These are phyloP conservation scores for Nakazawaea holstii DNA, from an alignment of 805 yeast species.

Conservation along the genomic window DNA sequence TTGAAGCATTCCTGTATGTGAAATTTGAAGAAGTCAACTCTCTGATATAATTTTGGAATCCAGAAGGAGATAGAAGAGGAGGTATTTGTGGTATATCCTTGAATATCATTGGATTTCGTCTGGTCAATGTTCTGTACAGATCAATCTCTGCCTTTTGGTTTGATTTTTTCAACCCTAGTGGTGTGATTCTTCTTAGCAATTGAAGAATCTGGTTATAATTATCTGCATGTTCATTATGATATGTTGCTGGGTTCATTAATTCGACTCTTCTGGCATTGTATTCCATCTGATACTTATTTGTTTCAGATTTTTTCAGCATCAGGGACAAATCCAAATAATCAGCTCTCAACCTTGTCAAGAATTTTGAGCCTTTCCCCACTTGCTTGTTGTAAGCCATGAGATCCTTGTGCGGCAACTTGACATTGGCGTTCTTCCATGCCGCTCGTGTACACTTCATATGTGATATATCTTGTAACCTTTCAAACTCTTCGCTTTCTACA, in stretches of 20 bases:
- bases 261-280: constrained; percentile 3
- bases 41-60: constrained; percentile 6
- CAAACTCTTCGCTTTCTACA: not conserved
- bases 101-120: not conserved
- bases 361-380: constrained; percentile 7
- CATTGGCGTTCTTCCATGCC: not conserved
- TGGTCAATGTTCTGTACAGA: not conserved
- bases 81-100: constrained; percentile 5
- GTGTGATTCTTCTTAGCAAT: not conserved
- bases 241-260: not conserved
- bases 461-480: constrained; percentile 1
- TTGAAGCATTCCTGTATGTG: constrained; percentile 27
- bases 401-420: not conserved
- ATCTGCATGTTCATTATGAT: not conserved
- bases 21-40: constrained; percentile 3
- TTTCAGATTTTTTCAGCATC: not conserved
- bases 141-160: not conserved
- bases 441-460: too few relatives aligned
- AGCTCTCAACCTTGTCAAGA: constrained; percentile 1
- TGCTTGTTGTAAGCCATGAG: not conserved
- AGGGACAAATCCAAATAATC: not conserved
- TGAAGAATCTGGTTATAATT: not conserved
- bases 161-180: not conserved
- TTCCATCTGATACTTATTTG: not conserved
- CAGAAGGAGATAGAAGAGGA: not conserved